Evolutionary conservation across 768 basidiomycete genomes (phyloP), one percentile per base, ranked within the genome.

Genomic region (Suillus bovinus): DNA sequence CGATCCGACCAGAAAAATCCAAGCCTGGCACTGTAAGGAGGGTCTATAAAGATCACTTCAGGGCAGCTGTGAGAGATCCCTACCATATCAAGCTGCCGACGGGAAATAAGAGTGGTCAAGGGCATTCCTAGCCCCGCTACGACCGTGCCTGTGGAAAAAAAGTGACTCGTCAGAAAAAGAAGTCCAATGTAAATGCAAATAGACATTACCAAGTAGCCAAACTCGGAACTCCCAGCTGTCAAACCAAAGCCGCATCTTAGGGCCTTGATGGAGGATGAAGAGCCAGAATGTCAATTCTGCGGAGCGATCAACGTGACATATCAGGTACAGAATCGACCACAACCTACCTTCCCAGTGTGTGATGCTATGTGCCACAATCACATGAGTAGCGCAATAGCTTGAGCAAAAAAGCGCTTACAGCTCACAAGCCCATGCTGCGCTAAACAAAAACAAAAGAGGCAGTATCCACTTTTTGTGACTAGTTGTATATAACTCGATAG

Each of bases 231-330:
- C 91, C 84, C 85, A 86, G 70, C 90, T 90, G 27, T 84, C 77
- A 72, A 93, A 93, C 92, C 92, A 94, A 36, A 85, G 79, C 4
- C 86, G 84, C 69, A 86, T 84, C 49, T 79, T 76, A 0, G 88
- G 88, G 4, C 88, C 88, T 75, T 93, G 91, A 65, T 91, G 84
- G 34, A 92, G 81, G 24, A 94, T 81, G 72, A 93, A 94, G 33
- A 93, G 69, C 92, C 92, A 94, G 69, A 93, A 93, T 0, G 86
- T 79, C 16, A 93, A 80, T 71, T 92, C 91, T 91, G 71, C 29
- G 31, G 17, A 33, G 55, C 1, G 39, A 20, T 38, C 24, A 20
- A 56, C 6, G 20, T 56, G 36, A 56, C 11, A 11, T 55, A 24
- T 27, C 10, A 3, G 24, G 17, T 17, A 38, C 5, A 16, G 27